Conservation (phyloP, 768 basidiomycete genomes). For the Trametes meyenii region DNA sequence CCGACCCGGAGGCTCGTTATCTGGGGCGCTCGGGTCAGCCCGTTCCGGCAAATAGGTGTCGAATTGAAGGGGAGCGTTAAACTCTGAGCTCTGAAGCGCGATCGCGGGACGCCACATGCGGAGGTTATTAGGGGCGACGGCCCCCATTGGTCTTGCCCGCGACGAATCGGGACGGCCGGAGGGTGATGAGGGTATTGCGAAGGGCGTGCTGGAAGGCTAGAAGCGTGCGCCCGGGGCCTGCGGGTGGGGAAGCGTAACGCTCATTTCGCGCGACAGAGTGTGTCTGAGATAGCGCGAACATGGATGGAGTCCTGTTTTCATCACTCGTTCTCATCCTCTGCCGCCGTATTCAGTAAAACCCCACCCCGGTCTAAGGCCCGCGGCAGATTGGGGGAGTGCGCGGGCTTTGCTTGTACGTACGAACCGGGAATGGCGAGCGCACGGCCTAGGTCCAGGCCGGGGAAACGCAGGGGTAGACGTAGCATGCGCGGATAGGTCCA, state of each 20-base stretch:
- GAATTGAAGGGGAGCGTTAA: too few relatives aligned
- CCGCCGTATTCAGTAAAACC: slow-evolving; percentile 4
- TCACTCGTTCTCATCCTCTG: neutral
- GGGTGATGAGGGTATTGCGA: neutral
- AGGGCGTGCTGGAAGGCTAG: neutral
- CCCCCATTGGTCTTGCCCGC: neutral
- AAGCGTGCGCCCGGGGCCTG: neutral
- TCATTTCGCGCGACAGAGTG: neutral
- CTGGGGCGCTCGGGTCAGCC: too few relatives aligned
- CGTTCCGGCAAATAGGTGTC: too few relatives aligned
- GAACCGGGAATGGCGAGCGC: slow-evolving; percentile 2
- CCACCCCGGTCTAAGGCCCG: neutral
- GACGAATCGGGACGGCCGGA: neutral
- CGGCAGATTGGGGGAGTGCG: neutral
- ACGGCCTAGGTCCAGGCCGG: slow-evolving; percentile 1
- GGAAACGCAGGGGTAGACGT: neutral
- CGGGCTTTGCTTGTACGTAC: slow-evolving; percentile 13
- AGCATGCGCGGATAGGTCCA: neutral
- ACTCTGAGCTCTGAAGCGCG: too few relatives aligned
- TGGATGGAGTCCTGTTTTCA: neutral
- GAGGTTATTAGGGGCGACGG: neutral
- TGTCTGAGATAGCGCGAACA: neutral
- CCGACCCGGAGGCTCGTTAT: too few relatives aligned
- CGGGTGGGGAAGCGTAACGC: slow-evolving; percentile 6
- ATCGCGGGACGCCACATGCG: too few relatives aligned